Base-by-base conservation (phyloP, 139 green algal genomes). In the Chlamydomonas schloesseri region DNA sequence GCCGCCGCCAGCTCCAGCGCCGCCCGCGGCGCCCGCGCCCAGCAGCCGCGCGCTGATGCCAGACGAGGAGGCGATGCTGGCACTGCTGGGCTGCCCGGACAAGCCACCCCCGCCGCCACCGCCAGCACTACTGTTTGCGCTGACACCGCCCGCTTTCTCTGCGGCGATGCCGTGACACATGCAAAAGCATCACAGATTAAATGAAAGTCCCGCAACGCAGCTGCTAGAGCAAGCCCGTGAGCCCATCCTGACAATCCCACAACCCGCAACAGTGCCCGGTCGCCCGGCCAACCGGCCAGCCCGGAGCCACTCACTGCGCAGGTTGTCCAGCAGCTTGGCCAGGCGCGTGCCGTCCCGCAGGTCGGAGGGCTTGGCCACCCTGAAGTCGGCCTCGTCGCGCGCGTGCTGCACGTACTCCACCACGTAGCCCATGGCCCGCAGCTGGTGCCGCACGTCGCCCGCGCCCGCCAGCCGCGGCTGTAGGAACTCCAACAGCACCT, bases 391-490 rank as follows among this genome's bases (percentile, higher is more conserved):
- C 69, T 87, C 81, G 69, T 87, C 81, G 11, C 92, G 82, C 0
- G 93, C 91, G 65, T 89, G 83, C 89, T 98, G 96, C 62, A 82
- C 31, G 81, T 98, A 94, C 4, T 82, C 34, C 46, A 96, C 90
- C 50, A 36, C 75, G 80, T 94, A 97, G 53, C 93, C 94, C 82
- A 95, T 90, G 60, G 91, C 71, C 34, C 93, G 91, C 87, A 99
- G 88, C 57, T 95, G 89, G 53, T 94, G 92, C 65, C 94, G 31
- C 2, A 97, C 67, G 62, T 98, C 93, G 1, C 94, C 94, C 70
- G 97, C 93, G 31, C 96, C 96, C 2, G 87, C 58, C 72, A 98
- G 86, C 68, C 94, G 88, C 1, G 87, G 88, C 24, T 84, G 77
- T 67, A 98, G 89, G 36, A 97, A 91, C 10, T 82, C 84, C 18